Evolutionary conservation across 2,329 filamentous ascomycete genomes (phyloP).

Genomic region (Colletotrichum sp.): DNA sequence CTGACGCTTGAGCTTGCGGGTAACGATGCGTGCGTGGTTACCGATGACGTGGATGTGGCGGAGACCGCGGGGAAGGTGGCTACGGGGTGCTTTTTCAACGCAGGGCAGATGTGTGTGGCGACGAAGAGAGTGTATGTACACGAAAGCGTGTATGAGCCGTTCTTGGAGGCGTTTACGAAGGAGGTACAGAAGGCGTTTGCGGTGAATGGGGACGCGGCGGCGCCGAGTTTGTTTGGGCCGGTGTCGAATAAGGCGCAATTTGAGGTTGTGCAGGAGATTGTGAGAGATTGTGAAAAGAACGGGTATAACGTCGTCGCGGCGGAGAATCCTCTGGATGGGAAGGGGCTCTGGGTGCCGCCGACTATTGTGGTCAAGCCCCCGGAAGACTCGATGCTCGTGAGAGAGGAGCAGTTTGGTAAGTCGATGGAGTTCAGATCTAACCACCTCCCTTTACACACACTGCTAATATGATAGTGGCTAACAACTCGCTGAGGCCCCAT

Average conservation of each 20-base stretch:
- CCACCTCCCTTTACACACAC: too few species aligned
- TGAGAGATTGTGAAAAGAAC: constrained; percentile 19
- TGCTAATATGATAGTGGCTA: neutral
- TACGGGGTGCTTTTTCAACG: constrained; percentile 54
- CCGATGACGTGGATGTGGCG: constrained; percentile 55
- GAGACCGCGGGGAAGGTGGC: constrained; percentile 47
- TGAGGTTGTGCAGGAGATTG: constrained; percentile 59
- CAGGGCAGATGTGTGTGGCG: constrained; percentile 60
- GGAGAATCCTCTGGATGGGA: constrained; percentile 22
- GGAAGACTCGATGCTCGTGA: constrained; percentile 58
- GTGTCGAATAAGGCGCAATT: constrained; percentile 71
- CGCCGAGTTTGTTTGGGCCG: constrained; percentile 52
- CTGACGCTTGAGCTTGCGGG: constrained; percentile 60
- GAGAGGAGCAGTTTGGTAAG: constrained; percentile 53
- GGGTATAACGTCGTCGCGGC: constrained; percentile 40
- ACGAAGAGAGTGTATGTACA: constrained; percentile 68
- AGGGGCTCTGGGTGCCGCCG: constrained; percentile 62
- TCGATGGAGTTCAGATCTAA: neutral
- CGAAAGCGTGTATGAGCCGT: constrained; percentile 61
- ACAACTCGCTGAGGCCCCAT: constrained; percentile 53
- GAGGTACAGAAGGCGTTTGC: neutral
- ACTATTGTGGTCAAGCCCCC: constrained; percentile 66
- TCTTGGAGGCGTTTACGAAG: constrained; percentile 44
- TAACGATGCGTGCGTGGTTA: constrained; percentile 61
- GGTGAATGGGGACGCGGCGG: neutral